Evolutionary conservation across 495 filamentous ascomycete species (phyloP).

Genomic region (Durotheca rogersii): DNA sequence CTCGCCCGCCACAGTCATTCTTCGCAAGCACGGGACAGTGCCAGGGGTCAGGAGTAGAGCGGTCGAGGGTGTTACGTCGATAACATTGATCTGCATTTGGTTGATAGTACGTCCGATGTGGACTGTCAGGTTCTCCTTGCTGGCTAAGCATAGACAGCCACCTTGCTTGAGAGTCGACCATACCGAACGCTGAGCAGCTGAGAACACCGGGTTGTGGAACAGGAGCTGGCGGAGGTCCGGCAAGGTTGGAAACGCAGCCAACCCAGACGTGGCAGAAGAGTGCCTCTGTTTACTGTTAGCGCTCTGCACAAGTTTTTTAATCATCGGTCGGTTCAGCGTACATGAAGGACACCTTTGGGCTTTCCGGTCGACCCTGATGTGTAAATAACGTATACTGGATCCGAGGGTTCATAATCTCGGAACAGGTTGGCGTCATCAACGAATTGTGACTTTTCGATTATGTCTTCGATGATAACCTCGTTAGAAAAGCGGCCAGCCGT

Average conservation of each 20-base stretch:
- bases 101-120: not conserved
- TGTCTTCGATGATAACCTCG: constrained; percentile 12
- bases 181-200: not conserved
- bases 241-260: not conserved
- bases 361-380: constrained; percentile 38
- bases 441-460: too few relatives aligned
- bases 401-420: too few relatives aligned
- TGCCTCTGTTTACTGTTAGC: too few relatives aligned
- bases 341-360: constrained; percentile 35
- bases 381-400: constrained; percentile 50
- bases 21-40: not conserved
- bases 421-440: too few relatives aligned
- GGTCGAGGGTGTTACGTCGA: not conserved
- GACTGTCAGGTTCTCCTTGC: not conserved
- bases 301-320: too few relatives aligned
- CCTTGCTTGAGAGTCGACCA: not conserved
- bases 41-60: not conserved
- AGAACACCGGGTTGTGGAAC: not conserved
- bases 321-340: too few relatives aligned
- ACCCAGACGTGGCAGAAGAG: constrained; percentile 16
- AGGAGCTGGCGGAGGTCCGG: not conserved
- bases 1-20: not conserved
- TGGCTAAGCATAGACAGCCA: not conserved
- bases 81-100: not conserved
- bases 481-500: not conserved